phyloP scores from a whole-genome alignment of 1,139 yeast genomes.

The Blastobotrys serpentis region DNA sequence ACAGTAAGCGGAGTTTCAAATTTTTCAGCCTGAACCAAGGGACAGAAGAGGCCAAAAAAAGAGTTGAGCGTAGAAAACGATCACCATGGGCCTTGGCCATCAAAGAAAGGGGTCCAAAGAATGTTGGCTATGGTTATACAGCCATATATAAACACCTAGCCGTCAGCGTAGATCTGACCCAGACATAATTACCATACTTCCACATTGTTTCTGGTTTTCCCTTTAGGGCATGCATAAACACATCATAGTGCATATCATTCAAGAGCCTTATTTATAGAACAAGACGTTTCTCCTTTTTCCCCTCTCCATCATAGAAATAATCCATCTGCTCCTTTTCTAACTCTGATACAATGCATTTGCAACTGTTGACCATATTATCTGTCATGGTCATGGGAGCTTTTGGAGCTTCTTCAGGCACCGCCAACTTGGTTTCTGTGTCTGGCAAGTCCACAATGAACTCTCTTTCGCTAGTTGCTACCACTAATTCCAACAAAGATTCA shows the following conservation, averaged over 20 bases:
- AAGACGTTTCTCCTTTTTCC: neutral
- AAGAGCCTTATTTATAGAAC: neutral
- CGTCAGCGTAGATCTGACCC: too few relatives aligned
- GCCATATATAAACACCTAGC: too few relatives aligned
- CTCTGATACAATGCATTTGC: neutral
- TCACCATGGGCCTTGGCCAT: neutral
- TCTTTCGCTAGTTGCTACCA: neutral
- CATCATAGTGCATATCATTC: constrained; percentile 2
- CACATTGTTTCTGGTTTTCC: neutral
- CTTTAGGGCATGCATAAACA: neutral
- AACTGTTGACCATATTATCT: neutral
- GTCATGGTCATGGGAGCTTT: neutral
- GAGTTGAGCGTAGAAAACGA: neutral
- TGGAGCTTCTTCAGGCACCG: neutral
- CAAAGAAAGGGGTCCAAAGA: neutral
- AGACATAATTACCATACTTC: too few relatives aligned
- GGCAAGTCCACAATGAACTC: constrained; percentile 6
- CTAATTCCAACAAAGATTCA: constrained; percentile 5
- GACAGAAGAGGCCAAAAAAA: neutral
- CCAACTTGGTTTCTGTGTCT: constrained; percentile 1
- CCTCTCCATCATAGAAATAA: neutral
- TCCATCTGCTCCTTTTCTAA: neutral
- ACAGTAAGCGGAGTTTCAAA: neutral
- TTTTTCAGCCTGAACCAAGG: neutral
- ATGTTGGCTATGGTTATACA: too few relatives aligned